phyloP scores from a whole-genome alignment of 2,329 filamentous ascomycete species.

The Aureobasidium sp. region DNA sequence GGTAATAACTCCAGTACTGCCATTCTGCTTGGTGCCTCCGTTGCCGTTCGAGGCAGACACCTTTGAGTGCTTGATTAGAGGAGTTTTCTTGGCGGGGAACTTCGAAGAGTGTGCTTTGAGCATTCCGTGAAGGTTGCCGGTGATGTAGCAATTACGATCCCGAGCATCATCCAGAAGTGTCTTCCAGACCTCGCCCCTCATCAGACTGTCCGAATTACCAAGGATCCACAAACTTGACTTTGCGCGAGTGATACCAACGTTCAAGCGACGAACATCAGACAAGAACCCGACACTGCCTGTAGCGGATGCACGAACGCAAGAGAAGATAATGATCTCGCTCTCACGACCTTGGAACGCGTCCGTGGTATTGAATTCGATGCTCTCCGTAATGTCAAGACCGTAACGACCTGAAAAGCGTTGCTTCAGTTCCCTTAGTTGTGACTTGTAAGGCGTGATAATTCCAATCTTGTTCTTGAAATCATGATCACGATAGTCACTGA shows the following conservation, averaged over 20 bases:
- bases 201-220: constrained; percentile 78
- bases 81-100: constrained; percentile 23
- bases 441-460: constrained; percentile 97
- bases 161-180: constrained; percentile 77
- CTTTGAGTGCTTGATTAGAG: constrained; percentile 17
- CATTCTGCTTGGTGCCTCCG: neutral
- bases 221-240: constrained; percentile 96
- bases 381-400: constrained; percentile 64
- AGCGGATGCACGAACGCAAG: constrained; percentile 88
- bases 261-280: constrained; percentile 97
- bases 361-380: constrained; percentile 96
- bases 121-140: constrained; percentile 51
- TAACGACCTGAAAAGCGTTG: constrained; percentile 63
- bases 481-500: constrained; percentile 57
- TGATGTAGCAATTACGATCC: constrained; percentile 65
- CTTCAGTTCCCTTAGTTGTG: constrained; percentile 75
- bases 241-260: constrained; percentile 92
- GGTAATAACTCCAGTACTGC: neutral
- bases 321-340: constrained; percentile 98
- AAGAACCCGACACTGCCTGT: constrained; percentile 97
- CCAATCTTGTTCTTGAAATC: constrained; percentile 80
- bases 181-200: constrained; percentile 85
- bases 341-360: constrained; percentile 97
- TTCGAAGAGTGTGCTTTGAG: constrained; percentile 44
- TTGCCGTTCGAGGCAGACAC: neutral